phyloP scores from a whole-genome alignment of 2,329 filamentous ascomycete species.

The Paraphaeosphaeria sporulosa region DNA sequence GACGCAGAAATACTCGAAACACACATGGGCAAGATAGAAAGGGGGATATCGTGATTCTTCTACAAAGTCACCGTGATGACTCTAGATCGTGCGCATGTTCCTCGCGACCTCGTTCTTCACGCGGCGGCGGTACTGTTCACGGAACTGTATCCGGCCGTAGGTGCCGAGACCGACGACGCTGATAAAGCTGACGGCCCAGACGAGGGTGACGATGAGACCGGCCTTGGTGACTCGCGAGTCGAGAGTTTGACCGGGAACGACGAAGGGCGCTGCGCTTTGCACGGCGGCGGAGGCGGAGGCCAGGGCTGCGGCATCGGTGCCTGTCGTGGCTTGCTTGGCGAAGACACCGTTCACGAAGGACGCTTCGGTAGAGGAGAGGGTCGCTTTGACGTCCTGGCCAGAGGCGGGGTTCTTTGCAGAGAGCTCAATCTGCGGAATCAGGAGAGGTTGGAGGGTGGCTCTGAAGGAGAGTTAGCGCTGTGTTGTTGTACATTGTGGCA shows the following conservation, averaged over 20 bases:
- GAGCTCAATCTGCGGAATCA: slow-evolving; percentile 74
- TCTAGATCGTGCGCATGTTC: slow-evolving; percentile 47
- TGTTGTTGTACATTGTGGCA: not conserved
- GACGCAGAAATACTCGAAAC: slow-evolving; percentile 1
- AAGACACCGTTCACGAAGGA: slow-evolving; percentile 77
- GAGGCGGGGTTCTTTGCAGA: slow-evolving; percentile 59
- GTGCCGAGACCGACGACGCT: slow-evolving; percentile 68
- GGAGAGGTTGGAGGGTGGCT: slow-evolving; percentile 66
- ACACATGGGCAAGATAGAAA: not conserved
- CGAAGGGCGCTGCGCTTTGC: slow-evolving; percentile 60
- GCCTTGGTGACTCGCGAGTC: slow-evolving; percentile 68
- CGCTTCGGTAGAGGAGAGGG: slow-evolving; percentile 73
- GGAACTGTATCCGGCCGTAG: slow-evolving; percentile 70
- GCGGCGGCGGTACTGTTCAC: slow-evolving; percentile 67
- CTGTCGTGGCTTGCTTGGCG: slow-evolving; percentile 63
- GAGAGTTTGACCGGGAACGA: slow-evolving; percentile 72
- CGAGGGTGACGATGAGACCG: slow-evolving; percentile 70
- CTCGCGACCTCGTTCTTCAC: slow-evolving; percentile 51
- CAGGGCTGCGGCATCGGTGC: slow-evolving; percentile 51
- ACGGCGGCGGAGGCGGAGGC: slow-evolving; percentile 53
- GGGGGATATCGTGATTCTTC: slow-evolving; percentile 7
- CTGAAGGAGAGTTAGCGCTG: slow-evolving; percentile 47
- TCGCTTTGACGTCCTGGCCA: slow-evolving; percentile 65
- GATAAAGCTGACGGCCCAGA: slow-evolving; percentile 67
- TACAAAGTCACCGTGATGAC: not conserved